These are phyloP conservation scores for Luzula sylvatica DNA, from an alignment of 176 grass and related monocot species.

Conservation along the genomic window DNA sequence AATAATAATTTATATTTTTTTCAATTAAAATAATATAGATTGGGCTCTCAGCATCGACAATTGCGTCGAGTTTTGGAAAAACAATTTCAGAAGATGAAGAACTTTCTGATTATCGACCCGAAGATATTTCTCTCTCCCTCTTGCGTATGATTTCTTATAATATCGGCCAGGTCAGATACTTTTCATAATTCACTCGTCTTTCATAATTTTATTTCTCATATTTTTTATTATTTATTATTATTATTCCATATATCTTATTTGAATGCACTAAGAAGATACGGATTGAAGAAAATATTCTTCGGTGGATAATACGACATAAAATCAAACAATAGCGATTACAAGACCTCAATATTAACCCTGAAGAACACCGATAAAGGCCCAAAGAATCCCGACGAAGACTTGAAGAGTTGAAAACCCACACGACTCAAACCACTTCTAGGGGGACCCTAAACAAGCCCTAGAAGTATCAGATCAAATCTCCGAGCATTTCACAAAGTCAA, in stretches of 20 bases:
- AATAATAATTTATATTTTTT: no score
- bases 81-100: constrained; percentile 94
- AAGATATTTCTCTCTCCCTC: constrained; percentile 97
- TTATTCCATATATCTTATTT: constrained; percentile 73
- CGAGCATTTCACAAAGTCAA: no score
- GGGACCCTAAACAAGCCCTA: no score
- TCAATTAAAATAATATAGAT: constrained; percentile 39
- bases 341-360: no score
- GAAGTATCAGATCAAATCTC: no score
- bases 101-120: constrained; percentile 79
- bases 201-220: constrained; percentile 3
- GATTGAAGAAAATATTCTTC: constrained; percentile 96
- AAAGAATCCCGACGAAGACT: no score
- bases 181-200: constrained; percentile 10
- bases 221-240: constrained; percentile 4
- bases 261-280: constrained; percentile 95
- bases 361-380: no score
- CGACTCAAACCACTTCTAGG: no score
- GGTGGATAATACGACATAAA: no score
- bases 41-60: constrained; percentile 93
- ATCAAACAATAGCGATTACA: no score
- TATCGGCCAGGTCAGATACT: constrained; percentile 75
- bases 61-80: constrained; percentile 94
- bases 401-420: no score
- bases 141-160: constrained; percentile 99